Evolutionary conservation across 1,139 yeast species (phyloP).

Genomic region (Spathaspora sp.): DNA sequence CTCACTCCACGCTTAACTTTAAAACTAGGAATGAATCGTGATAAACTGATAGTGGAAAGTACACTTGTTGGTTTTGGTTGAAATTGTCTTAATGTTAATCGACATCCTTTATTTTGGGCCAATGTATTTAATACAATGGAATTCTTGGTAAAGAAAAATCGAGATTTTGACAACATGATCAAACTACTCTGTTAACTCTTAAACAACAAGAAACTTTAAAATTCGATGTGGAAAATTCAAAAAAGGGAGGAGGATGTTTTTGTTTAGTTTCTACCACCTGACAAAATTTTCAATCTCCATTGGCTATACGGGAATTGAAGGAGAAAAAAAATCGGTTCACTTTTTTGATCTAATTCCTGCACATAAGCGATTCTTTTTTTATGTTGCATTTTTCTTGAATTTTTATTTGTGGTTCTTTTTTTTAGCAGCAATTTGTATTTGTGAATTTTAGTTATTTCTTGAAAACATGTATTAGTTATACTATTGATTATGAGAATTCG

Average conservation of each 20-base stretch:
- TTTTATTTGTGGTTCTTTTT: neutral
- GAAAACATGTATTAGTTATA: neutral
- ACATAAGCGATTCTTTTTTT: neutral
- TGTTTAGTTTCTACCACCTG: neutral
- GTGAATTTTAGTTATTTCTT: neutral
- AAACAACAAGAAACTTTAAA: too few species aligned
- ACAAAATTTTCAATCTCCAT: neutral
- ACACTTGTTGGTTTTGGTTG: conserved; percentile 1
- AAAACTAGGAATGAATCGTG: conserved; percentile 5
- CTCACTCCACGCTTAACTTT: conserved; percentile 3
- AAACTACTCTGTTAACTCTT: neutral
- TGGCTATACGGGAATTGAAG: neutral
- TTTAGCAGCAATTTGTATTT: conserved; percentile 3
- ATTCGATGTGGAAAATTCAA: too few species aligned
- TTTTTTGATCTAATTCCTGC: neutral
- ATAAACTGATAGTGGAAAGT: neutral
- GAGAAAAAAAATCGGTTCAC: neutral
- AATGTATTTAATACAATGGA: conserved; percentile 33
- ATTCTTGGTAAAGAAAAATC: conserved; percentile 47
- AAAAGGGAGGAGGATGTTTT: too few species aligned
- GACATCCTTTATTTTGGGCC: conserved; percentile 22
- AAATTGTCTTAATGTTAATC: conserved; percentile 8
- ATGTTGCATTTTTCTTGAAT: conserved; percentile 2
- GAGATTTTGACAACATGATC: conserved; percentile 36
- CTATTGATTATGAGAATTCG: neutral